Evolutionary conservation across 441 rosid species (phyloP).

Genomic region (Erodium texanum): DNA sequence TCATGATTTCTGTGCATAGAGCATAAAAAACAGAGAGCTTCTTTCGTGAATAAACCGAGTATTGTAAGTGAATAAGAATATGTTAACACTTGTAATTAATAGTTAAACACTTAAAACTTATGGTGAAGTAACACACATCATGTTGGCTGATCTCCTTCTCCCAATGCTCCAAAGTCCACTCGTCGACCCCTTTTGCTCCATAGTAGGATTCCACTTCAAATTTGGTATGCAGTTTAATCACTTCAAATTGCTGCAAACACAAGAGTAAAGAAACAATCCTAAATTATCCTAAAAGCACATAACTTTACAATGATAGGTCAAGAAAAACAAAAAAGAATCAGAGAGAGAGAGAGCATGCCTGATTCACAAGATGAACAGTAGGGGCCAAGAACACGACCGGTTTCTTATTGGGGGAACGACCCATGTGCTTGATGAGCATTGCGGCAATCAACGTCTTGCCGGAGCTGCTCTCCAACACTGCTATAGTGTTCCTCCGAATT

Average conservation of each 20-base stretch:
- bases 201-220: slow-evolving; percentile 54
- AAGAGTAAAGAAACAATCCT: neutral
- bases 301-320: neutral
- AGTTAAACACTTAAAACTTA: no score
- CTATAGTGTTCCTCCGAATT: slow-evolving; percentile 55
- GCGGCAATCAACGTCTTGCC: slow-evolving; percentile 65
- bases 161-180: slow-evolving; percentile 55
- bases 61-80: neutral
- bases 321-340: slow-evolving; percentile 6
- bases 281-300: neutral
- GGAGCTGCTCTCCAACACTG: slow-evolving; percentile 54
- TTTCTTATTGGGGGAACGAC: slow-evolving; percentile 22
- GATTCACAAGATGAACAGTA: slow-evolving; percentile 66
- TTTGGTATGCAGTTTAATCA: slow-evolving; percentile 32
- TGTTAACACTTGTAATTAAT: neutral
- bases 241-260: slow-evolving; percentile 60
- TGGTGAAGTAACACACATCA: slow-evolving; percentile 70
- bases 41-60: no score
- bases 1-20: neutral
- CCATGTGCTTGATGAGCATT: slow-evolving; percentile 54
- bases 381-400: slow-evolving; percentile 71
- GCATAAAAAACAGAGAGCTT: neutral
- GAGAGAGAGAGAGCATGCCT: slow-evolving; percentile 33
- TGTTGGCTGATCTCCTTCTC: slow-evolving; percentile 52
- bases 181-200: slow-evolving; percentile 74